A percentile compares a stretch with the other conserved stretches of the same genome.
Conservation (phyloP, 2,329 filamentous ascomycete species). For the Clonostachys rhizophaga region DNA sequence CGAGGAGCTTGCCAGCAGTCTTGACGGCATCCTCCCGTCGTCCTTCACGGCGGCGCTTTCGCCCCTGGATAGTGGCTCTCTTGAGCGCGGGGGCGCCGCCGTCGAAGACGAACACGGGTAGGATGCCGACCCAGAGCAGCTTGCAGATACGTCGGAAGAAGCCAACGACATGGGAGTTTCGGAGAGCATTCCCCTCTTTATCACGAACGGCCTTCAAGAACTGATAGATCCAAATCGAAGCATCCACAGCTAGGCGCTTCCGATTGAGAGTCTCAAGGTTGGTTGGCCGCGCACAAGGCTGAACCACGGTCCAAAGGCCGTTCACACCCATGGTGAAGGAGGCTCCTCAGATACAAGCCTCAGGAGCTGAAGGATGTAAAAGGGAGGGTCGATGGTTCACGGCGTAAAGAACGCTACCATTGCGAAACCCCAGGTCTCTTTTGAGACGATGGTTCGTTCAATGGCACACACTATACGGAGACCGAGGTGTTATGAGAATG, state of each 20-base stretch:
- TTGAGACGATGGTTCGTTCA: too few relatives aligned
- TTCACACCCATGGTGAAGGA: conserved; percentile 80
- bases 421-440: too few relatives aligned
- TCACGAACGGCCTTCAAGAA: conserved; percentile 98
- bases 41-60: conserved; percentile 79
- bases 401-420: too few relatives aligned
- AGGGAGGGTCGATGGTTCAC: too few relatives aligned
- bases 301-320: conserved; percentile 92
- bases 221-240: conserved; percentile 99
- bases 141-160: conserved; percentile 99
- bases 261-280: conserved; percentile 95
- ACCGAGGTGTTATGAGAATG: too few relatives aligned
- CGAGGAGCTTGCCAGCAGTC: conserved; percentile 87
- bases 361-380: neutral
- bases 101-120: conserved; percentile 96
- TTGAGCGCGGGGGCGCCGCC: conserved; percentile 90
- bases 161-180: conserved; percentile 92
- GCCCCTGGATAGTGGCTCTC: conserved; percentile 77
- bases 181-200: conserved; percentile 94
- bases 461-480: too few relatives aligned
- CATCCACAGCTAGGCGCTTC: conserved; percentile 93
- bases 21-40: conserved; percentile 86
- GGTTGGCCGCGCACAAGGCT: conserved; percentile 91
- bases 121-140: conserved; percentile 91
- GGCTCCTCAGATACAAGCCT: neutral